These are phyloP conservation scores for Phytophthora uliginosa DNA, from an alignment of 352 stramenopile species.

Conservation along the genomic window DNA sequence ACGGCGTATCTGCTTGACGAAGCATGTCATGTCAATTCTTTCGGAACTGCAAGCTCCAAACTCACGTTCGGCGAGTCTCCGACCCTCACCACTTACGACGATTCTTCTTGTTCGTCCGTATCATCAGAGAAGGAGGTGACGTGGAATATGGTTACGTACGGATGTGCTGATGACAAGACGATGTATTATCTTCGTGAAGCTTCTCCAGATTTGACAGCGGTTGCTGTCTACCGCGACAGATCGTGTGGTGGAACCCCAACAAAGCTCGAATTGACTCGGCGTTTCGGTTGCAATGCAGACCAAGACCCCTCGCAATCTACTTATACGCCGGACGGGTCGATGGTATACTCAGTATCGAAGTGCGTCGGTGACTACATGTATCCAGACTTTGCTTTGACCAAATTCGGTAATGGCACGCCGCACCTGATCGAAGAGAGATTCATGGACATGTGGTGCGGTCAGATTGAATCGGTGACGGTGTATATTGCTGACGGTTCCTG, in stretches of 20 bases:
- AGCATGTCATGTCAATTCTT: constrained; percentile 1
- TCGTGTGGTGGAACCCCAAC: not conserved
- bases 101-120: not conserved
- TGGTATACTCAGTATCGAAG: not conserved
- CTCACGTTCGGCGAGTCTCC: constrained; percentile 5
- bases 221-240: constrained; percentile 1
- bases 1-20: constrained; percentile 7
- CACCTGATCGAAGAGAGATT: constrained; percentile 22
- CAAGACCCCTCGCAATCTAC: not conserved
- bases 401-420: constrained; percentile 7
- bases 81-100: constrained; percentile 6
- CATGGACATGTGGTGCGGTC: not conserved
- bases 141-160: constrained; percentile 2
- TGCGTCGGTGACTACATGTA: constrained; percentile 5
- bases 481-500: constrained; percentile 11
- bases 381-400: not conserved
- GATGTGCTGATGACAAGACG: constrained; percentile 1
- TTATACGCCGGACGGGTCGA: not conserved
- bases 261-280: constrained; percentile 7
- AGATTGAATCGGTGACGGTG: constrained; percentile 4
- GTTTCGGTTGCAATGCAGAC: constrained; percentile 6
- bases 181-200: constrained; percentile 5
- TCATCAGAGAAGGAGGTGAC: constrained; percentile 8
- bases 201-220: constrained; percentile 8
- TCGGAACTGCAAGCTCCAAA: not conserved